Conservation (phyloP, 306 rosid species). For the Lupinus albus region DNA sequence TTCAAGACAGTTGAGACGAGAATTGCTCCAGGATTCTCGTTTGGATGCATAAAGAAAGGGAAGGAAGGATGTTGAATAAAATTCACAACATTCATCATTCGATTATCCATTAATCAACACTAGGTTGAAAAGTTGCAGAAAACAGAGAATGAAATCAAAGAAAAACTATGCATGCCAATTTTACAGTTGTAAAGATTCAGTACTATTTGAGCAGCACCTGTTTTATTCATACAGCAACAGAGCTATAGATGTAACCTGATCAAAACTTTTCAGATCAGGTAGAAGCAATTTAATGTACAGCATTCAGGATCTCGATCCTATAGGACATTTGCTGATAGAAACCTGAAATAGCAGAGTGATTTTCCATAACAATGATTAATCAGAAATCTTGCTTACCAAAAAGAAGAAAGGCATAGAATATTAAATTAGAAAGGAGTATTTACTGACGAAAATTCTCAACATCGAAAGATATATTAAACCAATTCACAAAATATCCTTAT, state of each 20-base stretch:
- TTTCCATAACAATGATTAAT: slow-evolving; percentile 2
- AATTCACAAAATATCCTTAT: not conserved
- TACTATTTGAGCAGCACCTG: slow-evolving; percentile 20
- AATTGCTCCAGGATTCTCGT: too few species aligned
- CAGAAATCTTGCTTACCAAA: slow-evolving; percentile 2
- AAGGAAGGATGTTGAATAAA: too few species aligned
- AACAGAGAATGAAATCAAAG: too few species aligned
- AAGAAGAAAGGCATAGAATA: not conserved
- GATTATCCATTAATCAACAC: too few species aligned
- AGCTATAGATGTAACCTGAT: slow-evolving; percentile 31
- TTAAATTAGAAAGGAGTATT: not conserved
- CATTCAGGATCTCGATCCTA: slow-evolving; percentile 15
- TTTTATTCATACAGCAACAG: slow-evolving; percentile 27
- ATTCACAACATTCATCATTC: too few species aligned
- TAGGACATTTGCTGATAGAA: slow-evolving; percentile 14
- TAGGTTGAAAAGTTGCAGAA: too few species aligned
- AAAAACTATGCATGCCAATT: slow-evolving; percentile 11
- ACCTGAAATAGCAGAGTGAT: slow-evolving; percentile 22
- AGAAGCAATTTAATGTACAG: not conserved
- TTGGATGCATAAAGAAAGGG: too few species aligned
- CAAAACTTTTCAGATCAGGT: slow-evolving; percentile 27
- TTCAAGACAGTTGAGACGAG: too few species aligned
- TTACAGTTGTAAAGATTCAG: slow-evolving; percentile 26
- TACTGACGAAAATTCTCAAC: not conserved
- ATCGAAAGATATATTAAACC: slow-evolving; percentile 10